Evolutionary conservation across 495 filamentous ascomycete species (phyloP).

Genomic region (Daldinia childiae): DNA sequence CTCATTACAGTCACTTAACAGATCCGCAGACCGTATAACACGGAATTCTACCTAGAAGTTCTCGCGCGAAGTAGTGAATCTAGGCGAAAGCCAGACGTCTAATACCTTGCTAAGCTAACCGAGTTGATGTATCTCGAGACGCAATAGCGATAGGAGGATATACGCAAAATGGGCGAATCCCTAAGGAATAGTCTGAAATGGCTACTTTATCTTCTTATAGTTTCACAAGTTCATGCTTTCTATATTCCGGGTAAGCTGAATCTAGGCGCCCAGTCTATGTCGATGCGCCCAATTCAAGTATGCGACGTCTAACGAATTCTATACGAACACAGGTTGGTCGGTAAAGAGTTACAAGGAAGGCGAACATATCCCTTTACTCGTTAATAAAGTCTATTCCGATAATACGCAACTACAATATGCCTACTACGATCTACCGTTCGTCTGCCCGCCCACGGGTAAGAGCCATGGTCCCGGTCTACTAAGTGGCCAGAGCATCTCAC

Average conservation of each 20-base stretch:
- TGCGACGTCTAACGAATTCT: conserved; percentile 22
- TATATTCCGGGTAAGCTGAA: conserved; percentile 76
- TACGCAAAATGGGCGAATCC: conserved; percentile 44
- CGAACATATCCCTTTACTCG: conserved; percentile 85
- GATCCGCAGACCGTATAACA: conserved; percentile 13
- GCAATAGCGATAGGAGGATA: conserved; percentile 32
- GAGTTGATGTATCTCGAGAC: conserved; percentile 39
- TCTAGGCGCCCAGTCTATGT: conserved; percentile 1
- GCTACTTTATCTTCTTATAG: conserved; percentile 44
- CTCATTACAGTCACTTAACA: neutral
- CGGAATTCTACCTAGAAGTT: neutral
- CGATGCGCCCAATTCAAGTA: neutral
- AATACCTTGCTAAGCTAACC: conserved; percentile 3
- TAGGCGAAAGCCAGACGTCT: conserved; percentile 10
- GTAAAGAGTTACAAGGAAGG: conserved; percentile 82
- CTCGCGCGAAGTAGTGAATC: conserved; percentile 10
- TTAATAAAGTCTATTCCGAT: conserved; percentile 96
- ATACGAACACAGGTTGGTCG: conserved; percentile 66
- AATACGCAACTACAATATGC: conserved; percentile 93
- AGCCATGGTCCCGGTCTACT: conserved; percentile 74
- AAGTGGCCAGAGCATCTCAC: conserved; percentile 81
- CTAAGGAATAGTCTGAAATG: conserved; percentile 43
- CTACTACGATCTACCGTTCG: conserved; percentile 91
- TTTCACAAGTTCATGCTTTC: conserved; percentile 65
- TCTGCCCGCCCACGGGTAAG: conserved; percentile 81